Base-by-base conservation (phyloP, 768 basidiomycete genomes). In the Russula sp. region DNA sequence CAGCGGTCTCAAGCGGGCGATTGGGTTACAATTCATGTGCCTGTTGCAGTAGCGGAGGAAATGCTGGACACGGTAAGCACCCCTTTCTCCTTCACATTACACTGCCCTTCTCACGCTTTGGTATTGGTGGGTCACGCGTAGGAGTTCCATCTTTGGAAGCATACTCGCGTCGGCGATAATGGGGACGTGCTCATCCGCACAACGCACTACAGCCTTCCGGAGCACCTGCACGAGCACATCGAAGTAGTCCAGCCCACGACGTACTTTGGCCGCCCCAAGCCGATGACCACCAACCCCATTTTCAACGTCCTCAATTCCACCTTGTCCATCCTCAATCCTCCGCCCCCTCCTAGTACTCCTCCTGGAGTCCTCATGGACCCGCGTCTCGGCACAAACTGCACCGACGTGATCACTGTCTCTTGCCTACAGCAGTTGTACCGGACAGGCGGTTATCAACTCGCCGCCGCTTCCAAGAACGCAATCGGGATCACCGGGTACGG, bases 191-290 rank as follows among this genome's bases (percentile, higher is more conserved):
- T 63, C 29, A 74, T 88, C 61, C 81, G 88, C 57, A 86, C 88
- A n/a, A 84, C 82, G 4, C 76, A 75, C 61, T 90, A 88, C 74
- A 84, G 82, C 66, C 78, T 90, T 18, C 88, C 88, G 0, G 75
- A 76, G 49, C 63, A 79, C 59, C 71, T 89, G 49, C 78, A 84
- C 66, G 73, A 75, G 3, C 85, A 88, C 67, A 70, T 89, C 59
- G 85, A 88, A 41, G 71, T 88, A 35, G 75, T 90, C 34, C 86
- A 88, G 63, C 88, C 88, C 0, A 89, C 88, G 2, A 89, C 86
- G 1, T 78, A 82, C 70, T 90, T 89, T 67, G 74, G 77, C 46
- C 78, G 78, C 60, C 72, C 75, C 61, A 80, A 76, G 63, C 71
- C 72, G 8, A 72, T 80, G 56, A 76, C 66, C 60, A 76, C 77